These are phyloP conservation scores for Hypholoma fasciculare DNA, from an alignment of 768 basidiomycete species.

Conservation along the genomic window DNA sequence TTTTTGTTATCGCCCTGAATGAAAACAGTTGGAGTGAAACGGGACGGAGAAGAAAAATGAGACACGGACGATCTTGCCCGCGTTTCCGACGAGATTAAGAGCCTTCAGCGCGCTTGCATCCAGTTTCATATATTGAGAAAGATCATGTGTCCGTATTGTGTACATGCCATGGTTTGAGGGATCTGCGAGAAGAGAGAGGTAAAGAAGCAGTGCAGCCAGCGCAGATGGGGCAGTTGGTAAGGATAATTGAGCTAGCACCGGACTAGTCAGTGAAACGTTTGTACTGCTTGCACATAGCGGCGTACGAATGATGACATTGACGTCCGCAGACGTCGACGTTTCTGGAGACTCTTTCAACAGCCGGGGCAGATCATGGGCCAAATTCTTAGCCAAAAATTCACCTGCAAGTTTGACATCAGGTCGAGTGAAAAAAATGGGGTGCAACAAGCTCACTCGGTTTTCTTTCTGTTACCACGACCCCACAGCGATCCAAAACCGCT, in stretches of 20 bases:
- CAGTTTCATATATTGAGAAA: constrained; percentile 93
- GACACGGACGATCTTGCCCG: constrained; percentile 50
- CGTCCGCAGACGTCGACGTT: constrained; percentile 45
- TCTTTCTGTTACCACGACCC: constrained; percentile 86
- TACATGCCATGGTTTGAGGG: constrained; percentile 78
- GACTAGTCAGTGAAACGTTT: neutral
- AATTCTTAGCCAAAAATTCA: constrained; percentile 80
- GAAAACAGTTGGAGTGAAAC: neutral
- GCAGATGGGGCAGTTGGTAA: constrained; percentile 80
- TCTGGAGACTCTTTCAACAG: constrained; percentile 53
- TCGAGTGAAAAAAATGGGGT: neutral
- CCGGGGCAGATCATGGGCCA: constrained; percentile 77
- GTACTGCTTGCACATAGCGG: neutral
- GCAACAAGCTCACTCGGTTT: constrained; percentile 67
- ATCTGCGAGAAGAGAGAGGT: constrained; percentile 80
- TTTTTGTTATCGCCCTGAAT: constrained; percentile 61
- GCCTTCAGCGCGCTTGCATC: constrained; percentile 95
- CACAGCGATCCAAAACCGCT: constrained; percentile 86
- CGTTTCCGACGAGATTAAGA: constrained; percentile 77
- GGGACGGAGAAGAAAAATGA: neutral
- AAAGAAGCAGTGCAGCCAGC: constrained; percentile 77
- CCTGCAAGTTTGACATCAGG: constrained; percentile 39
- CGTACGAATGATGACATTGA: constrained; percentile 56
- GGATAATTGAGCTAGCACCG: constrained; percentile 67
- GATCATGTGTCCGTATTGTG: constrained; percentile 82